A percentile compares a stretch with the other conserved stretches of the same genome.
Conservation (phyloP, 768 basidiomycete genomes). For the Lyophyllum semitale region DNA sequence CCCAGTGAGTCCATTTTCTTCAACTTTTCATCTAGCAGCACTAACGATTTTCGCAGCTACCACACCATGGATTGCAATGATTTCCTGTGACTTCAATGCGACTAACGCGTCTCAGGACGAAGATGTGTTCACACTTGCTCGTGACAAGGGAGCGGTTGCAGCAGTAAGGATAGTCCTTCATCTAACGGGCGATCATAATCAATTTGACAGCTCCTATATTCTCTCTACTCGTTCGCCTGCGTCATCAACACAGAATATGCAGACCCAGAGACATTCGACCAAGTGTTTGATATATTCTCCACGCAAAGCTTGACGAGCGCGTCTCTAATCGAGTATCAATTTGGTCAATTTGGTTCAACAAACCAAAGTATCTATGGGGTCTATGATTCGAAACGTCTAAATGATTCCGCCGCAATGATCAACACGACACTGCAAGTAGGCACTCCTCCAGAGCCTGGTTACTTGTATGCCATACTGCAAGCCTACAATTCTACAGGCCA, state of each 20-base stretch:
- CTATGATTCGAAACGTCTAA: slow-evolving; percentile 66
- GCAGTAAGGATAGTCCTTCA: slow-evolving; percentile 52
- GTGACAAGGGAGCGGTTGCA: slow-evolving; percentile 76
- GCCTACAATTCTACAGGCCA: slow-evolving; percentile 60
- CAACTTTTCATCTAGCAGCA: neutral
- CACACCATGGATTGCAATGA: slow-evolving; percentile 91
- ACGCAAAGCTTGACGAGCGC: slow-evolving; percentile 66
- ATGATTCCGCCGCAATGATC: slow-evolving; percentile 48
- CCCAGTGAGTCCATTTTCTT: slow-evolving; percentile 35
- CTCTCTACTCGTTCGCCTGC: slow-evolving; percentile 70
- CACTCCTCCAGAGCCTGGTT: slow-evolving; percentile 52
- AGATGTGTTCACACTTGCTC: slow-evolving; percentile 85
- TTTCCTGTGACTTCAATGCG: slow-evolving; percentile 80
- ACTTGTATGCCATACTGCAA: slow-evolving; percentile 69
- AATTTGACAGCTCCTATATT: slow-evolving; percentile 71
- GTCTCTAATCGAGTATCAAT: slow-evolving; percentile 57
- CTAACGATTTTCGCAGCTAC: slow-evolving; percentile 39
- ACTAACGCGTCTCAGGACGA: slow-evolving; percentile 58
- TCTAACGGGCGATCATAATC: neutral
- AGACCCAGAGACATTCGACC: slow-evolving; percentile 61
- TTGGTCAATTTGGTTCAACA: slow-evolving; percentile 55
- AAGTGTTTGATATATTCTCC: slow-evolving; percentile 76
- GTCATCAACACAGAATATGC: slow-evolving; percentile 74
- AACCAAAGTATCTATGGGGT: slow-evolving; percentile 52
- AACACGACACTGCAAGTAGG: slow-evolving; percentile 40